Evolutionary conservation across 306 rosid species (phyloP), one percentile per base, ranked within the genome.

Genomic region (Rubus parviflorus): DNA sequence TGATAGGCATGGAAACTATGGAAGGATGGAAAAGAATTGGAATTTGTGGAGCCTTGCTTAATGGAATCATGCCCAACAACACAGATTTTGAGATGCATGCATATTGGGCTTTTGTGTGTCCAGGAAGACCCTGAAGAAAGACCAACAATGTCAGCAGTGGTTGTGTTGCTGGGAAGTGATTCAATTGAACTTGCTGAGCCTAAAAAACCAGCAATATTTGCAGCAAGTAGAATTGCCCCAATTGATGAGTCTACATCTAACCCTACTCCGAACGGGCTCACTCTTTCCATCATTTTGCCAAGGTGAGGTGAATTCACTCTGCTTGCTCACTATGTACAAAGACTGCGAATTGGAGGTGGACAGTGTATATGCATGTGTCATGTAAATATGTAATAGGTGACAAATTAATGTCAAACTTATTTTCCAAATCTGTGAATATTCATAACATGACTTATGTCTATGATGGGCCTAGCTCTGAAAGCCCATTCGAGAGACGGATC

Each of bases 101-200:
- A 82, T 3, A 56, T 89, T 6, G 91, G 86, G 53, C 84, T 87
- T 10, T 20, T 87, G 30, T 89, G 93, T 62, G 87, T 85, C 49
- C 93, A 87, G 52, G 82, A 89, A 81, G 87, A 87, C 78, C 91
- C 85, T 4, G 74, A 62, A 64, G 87, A 80, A 3, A 85, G 91
- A 68, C 91, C 94, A 3, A 82, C 76, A 51, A 86, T 86, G 82
- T 83, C 90, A 42, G 13, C 25, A 35, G 85, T 90, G 48, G 63
- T 80, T 67, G 80, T 63, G 52, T 63, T 85, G 9, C 65, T 86
- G 22, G 87, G 70, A 68, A 81, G 80, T 76, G 87, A 86, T 56
- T 73, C 83, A 46, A 11, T 75, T 70, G 61, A 16, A 64, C 88
- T 88, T 73, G 77, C 90, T 0, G 70, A 57, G 17, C 95, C 92